These are phyloP conservation scores for Isabelozyma gotoi DNA, from an alignment of 805 yeast species.

Conservation along the genomic window DNA sequence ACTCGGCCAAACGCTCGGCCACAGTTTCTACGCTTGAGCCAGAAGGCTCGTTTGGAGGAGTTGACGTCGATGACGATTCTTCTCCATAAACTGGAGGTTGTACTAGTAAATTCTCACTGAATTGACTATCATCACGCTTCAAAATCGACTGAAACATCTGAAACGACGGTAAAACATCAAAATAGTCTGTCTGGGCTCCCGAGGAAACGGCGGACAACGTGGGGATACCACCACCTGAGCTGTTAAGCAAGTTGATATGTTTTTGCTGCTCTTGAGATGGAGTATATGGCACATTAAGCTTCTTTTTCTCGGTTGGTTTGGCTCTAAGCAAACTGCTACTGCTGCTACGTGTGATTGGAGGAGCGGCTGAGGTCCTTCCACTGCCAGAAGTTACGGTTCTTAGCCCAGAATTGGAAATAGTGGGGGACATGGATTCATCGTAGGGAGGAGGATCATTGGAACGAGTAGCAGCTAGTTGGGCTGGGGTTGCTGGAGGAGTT, in stretches of 20 bases:
- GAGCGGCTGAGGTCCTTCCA: slow-evolving; percentile 1
- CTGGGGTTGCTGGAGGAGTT: not conserved
- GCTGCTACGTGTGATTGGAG: slow-evolving; percentile 1
- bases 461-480: not conserved
- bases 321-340: slow-evolving; percentile 1
- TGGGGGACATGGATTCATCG: slow-evolving; percentile 2
- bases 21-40: slow-evolving; percentile 6
- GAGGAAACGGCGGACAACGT: slow-evolving; percentile 23
- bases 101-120: slow-evolving; percentile 30
- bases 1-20: slow-evolving; percentile 9
- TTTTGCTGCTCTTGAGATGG: slow-evolving; percentile 36
- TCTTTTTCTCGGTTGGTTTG: not conserved
- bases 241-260: slow-evolving; percentile 28
- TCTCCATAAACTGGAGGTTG: slow-evolving; percentile 41
- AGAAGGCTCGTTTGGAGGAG: slow-evolving; percentile 16
- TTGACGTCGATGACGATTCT: slow-evolving; percentile 23
- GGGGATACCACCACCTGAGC: slow-evolving; percentile 8
- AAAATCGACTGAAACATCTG: slow-evolving; percentile 61
- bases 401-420: not conserved
- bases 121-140: slow-evolving; percentile 41
- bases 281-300: slow-evolving; percentile 25
- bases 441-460: slow-evolving; percentile 6
- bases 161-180: slow-evolving; percentile 67
- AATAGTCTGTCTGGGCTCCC: slow-evolving; percentile 35
- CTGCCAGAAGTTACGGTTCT: not conserved